These are phyloP conservation scores for Xylaria longipes DNA, from an alignment of 495 filamentous ascomycete species.

Conservation along the genomic window DNA sequence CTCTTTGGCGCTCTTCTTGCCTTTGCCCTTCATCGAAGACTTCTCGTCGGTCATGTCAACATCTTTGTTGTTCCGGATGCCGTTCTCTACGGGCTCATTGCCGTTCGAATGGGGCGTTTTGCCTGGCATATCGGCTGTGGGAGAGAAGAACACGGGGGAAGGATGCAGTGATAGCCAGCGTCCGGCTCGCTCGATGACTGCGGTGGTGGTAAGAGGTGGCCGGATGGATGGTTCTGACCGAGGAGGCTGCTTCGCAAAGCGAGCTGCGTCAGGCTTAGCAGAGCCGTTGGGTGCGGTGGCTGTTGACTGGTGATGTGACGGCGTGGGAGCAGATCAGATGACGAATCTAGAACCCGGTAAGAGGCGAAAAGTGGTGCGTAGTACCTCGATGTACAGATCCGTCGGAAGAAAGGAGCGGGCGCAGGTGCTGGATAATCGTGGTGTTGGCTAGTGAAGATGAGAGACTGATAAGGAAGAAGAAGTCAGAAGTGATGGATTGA, in stretches of 20 bases:
- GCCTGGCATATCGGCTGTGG: conserved; percentile 55
- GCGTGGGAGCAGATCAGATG: conserved; percentile 15
- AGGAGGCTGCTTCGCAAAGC: conserved; percentile 38
- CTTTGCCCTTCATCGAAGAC: conserved; percentile 63
- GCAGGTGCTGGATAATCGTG: not conserved
- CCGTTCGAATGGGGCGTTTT: conserved; percentile 77
- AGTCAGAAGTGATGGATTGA: conserved; percentile 17
- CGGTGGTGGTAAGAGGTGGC: conserved; percentile 21
- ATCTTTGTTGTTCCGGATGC: conserved; percentile 77
- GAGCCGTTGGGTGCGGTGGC: conserved; percentile 5
- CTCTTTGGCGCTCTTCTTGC: conserved; percentile 65
- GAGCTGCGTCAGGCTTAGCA: conserved; percentile 36
- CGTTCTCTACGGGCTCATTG: conserved; percentile 75
- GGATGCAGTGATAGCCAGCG: conserved; percentile 17
- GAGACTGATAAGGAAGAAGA: not conserved
- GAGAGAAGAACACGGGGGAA: conserved; percentile 16
- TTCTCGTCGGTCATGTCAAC: conserved; percentile 81
- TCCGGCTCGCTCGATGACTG: conserved; percentile 32
- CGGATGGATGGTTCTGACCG: conserved; percentile 30
- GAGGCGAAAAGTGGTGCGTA: conserved; percentile 6
- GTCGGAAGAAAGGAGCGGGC: not conserved
- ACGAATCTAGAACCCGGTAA: conserved; percentile 7
- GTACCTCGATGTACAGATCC: conserved; percentile 12
- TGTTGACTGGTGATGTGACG: not conserved
- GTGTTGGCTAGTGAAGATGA: not conserved